Evolutionary conservation across 2,329 filamentous ascomycete species (phyloP), one percentile per base, ranked within the genome.

Genomic region (Thielaviopsis musarum): DNA sequence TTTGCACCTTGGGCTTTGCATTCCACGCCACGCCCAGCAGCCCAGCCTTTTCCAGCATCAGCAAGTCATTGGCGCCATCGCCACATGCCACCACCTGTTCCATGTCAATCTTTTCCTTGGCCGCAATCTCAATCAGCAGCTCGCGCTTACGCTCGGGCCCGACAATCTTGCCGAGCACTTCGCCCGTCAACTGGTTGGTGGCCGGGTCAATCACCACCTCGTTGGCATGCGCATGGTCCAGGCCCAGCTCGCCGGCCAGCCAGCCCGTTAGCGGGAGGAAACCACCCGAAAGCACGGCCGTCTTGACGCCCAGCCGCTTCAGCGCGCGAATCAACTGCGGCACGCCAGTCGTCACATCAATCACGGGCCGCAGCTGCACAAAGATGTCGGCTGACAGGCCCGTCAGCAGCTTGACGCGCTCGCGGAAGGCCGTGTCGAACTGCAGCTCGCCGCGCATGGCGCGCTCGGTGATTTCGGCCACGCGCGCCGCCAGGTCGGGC

Each of bases 401-500:
- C 66, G 85, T 86, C 49, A 98, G 79, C 52, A 97, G 77, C 49
- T 79, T 79, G 28, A 94, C 89, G 21, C 93, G 81, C 69, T 87
- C 88, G 61, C 84, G 82, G 67, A 98, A 83, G 0, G 87, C 91
- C 0, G 81, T 80, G 57, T 91, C 84, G 66, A 98, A 98, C 70
- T 96, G 91, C 41, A 97, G 77, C 74, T 97, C 91, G 62, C 93
- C 93, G 65, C 91, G 84, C 93, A 98, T 98, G 41, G 93, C 91
- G 38, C 90, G 85, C 62, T 85, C 85, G 0, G 93, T 98, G 65
- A 98, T 97, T 66, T 85, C 82, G 10, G 89, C 87, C 48, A 98
- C 91, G 66, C 87, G 76, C 58, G 83, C 83, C 65, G 88, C 83
- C n/a, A 94, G 79, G 57, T 89, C 88, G 1, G 80, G 72, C 68